A percentile compares a stretch with the other conserved stretches of the same genome.
phyloP scores from a whole-genome alignment of 23 red algal species.

The Gracilaria gracilis region DNA sequence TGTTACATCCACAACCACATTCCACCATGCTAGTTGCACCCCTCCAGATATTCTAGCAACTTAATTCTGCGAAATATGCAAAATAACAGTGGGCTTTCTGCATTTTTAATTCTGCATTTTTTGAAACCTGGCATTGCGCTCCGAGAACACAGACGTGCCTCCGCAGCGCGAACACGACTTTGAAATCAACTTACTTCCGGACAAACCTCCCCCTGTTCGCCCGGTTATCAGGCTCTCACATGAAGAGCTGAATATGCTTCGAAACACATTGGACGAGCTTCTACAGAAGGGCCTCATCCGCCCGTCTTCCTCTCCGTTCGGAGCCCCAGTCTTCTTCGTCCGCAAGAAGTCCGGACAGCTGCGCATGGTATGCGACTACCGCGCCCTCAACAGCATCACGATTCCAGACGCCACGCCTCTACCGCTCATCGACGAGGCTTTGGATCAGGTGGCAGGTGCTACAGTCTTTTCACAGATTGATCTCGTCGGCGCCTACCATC shows the following conservation, averaged over 20 bases:
- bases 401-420: slow-evolving; percentile 15
- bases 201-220: slow-evolving; percentile 28
- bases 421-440: neutral
- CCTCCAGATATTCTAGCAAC: too few species aligned
- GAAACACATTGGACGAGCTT: neutral
- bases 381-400: slow-evolving; percentile 36
- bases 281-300: neutral
- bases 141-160: too few species aligned
- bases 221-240: neutral
- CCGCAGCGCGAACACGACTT: slow-evolving; percentile 1
- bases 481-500: neutral
- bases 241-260: neutral
- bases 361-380: slow-evolving; percentile 30
- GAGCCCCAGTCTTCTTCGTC: slow-evolving; percentile 10
- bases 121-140: too few species aligned
- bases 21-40: too few species aligned
- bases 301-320: neutral
- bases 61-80: too few species aligned
- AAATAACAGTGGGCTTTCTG: too few species aligned
- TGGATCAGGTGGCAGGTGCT: neutral
- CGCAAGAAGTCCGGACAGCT: slow-evolving; percentile 14
- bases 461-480: slow-evolving; percentile 35
- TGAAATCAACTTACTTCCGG: neutral
- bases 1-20: too few species aligned
- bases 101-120: too few species aligned